Evolutionary conservation across 305 asterid genomes (phyloP).

Genomic region (Fraxinus nigra): DNA sequence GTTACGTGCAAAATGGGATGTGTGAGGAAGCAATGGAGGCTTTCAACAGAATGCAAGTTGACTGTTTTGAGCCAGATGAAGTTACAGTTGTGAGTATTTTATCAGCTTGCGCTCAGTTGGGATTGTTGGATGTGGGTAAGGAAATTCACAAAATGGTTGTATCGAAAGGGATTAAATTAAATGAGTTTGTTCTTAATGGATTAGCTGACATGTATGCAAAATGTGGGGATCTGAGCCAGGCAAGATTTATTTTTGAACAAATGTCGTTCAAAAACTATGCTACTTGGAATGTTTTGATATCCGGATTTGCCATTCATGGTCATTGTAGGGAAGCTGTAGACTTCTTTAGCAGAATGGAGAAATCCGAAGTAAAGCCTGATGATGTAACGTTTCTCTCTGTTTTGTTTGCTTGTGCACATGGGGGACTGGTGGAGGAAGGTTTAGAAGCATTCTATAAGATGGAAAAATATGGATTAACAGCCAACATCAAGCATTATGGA

Average conservation of each 20-base stretch:
- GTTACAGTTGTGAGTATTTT: constrained; percentile 62
- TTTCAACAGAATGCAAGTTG: constrained; percentile 54
- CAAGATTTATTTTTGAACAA: constrained; percentile 52
- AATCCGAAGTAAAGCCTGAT: constrained; percentile 43
- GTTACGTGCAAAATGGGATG: constrained; percentile 74
- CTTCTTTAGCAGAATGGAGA: constrained; percentile 49
- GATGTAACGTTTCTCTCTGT: constrained; percentile 61
- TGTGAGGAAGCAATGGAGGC: constrained; percentile 53
- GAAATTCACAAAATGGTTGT: constrained; percentile 57
- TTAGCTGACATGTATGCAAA: constrained; percentile 87
- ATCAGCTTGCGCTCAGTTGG: constrained; percentile 79
- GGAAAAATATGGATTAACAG: constrained; percentile 48
- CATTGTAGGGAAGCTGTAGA: constrained; percentile 54
- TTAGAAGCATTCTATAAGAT: constrained; percentile 54
- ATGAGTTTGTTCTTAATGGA: constrained; percentile 59
- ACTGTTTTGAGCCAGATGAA: constrained; percentile 70
- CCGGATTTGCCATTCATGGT: constrained; percentile 66
- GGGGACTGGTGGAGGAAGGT: constrained; percentile 74
- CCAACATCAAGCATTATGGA: constrained; percentile 71
- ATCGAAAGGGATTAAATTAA: constrained; percentile 36
- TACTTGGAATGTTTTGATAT: constrained; percentile 68
- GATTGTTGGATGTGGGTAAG: constrained; percentile 57
- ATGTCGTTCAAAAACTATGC: constrained; percentile 32
- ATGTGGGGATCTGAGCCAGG: constrained; percentile 69
- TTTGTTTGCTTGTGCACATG: constrained; percentile 76